Evolutionary conservation across 176 grass and related monocot genomes (phyloP), one percentile per base, ranked within the genome.

Genomic region (Themeda triandra): DNA sequence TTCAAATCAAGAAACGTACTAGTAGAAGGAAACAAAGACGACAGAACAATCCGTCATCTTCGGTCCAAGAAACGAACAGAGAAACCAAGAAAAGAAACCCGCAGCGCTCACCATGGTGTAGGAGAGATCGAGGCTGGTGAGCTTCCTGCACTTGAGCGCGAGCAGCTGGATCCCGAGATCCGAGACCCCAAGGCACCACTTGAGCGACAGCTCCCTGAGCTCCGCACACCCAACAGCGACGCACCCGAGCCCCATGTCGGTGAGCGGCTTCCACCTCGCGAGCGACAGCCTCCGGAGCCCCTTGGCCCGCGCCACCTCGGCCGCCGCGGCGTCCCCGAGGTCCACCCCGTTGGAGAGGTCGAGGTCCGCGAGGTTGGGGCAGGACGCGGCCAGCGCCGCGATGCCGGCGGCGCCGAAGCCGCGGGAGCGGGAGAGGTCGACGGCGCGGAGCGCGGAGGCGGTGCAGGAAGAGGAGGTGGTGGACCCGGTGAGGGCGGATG

Each of bases 261-360:
- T 33, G 32, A 33, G 32, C 4, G 32, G 32, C 32, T 33, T 33
- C 32, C 32, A 33, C 32, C 32, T 33, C 4, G 32, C 32, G 23
- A 37, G 71, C 4, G 87, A 92, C 1, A 98, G 65, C 46, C 80
- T 66, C 21, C 58, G 77, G 3, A 98, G 83, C 0, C 46, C 75
- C 0, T 70, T 56, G 59, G 85, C 89, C 40, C 78, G 51, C 1
- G 80, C 91, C 17, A 98, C 76, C 36, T 89, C 89, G 10, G 89
- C 89, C 0, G 87, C 86, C 4, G 86, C 89, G 60, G 86, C 81
- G 72, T 95, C 91, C 0, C 73, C 84, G 25, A 95, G 88, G 17
- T 94, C 69, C 27, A 87, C 37, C 5, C 82, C 91, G 66, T 98
- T 95, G 35, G 96, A 92, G 5, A 98, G 85, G 73, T 98, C 86